Conservation (phyloP, 805 yeast genomes). For the Pichia cephalocereana region DNA sequence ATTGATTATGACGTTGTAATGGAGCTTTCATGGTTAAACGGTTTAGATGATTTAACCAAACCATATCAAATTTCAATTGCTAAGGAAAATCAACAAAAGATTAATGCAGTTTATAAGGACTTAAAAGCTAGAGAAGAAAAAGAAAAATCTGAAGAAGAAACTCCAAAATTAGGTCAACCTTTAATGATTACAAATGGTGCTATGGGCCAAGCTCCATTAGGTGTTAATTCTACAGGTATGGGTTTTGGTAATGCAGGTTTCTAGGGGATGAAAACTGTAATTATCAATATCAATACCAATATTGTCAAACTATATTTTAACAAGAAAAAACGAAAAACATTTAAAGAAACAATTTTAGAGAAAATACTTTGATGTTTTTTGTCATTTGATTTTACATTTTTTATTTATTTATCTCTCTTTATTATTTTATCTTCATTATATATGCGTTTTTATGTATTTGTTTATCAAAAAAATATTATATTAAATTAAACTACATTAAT, state of each 20-base stretch:
- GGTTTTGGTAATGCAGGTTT: slow-evolving; percentile 54
- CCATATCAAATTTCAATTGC: slow-evolving; percentile 84
- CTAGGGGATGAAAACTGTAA: slow-evolving; percentile 9
- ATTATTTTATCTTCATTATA: too few species aligned
- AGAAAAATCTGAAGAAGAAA: slow-evolving; percentile 40
- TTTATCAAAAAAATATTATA: not conserved
- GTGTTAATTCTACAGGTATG: slow-evolving; percentile 63
- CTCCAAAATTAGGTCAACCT: slow-evolving; percentile 50
- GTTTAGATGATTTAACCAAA: slow-evolving; percentile 73
- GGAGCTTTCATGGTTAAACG: slow-evolving; percentile 87
- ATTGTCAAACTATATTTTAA: not conserved
- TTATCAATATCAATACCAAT: not conserved
- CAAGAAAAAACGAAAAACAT: not conserved
- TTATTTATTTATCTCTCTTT: too few species aligned
- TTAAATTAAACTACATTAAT: not conserved
- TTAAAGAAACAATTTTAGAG: not conserved
- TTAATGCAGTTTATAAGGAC: slow-evolving; percentile 59
- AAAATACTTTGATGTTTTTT: too few species aligned
- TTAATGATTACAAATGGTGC: slow-evolving; percentile 75
- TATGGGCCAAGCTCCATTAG: slow-evolving; percentile 29
- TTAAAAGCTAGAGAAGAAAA: slow-evolving; percentile 60
- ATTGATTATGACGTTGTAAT: slow-evolving; percentile 74
- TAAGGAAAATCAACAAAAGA: slow-evolving; percentile 64
- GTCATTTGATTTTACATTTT: too few species aligned
- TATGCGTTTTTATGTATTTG: not conserved